Base-by-base conservation (phyloP, 106 monocot species). In the Dendrobium nobile region DNA sequence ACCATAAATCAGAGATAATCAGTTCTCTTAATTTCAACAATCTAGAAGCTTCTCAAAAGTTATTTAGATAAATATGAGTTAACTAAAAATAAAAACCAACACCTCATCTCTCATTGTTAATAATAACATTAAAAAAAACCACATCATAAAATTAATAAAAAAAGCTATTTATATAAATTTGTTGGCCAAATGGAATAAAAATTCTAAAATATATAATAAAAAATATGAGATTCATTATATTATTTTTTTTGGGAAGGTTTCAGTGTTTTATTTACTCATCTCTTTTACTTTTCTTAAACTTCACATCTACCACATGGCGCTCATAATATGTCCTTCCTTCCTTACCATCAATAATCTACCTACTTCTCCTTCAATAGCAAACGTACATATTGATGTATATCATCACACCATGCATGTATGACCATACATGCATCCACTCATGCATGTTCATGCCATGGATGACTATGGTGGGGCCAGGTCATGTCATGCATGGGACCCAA, bases 401-500 rank as follows among this genome's bases (percentile, higher is more conserved):
- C 33, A 70, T 70, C 2, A 37, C 27, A 4, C 9, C 9, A 28
- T 5, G 11, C 9, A 33, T 70, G 70, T 15, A 37, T 31, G 70
- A 27, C 16, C 27, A 37, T n/a, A 31, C 70, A 70, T 70, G 70
- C n/a, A 13, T 15, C 27, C 18, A 37, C 4, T 70, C 13, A 70
- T 70, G 15, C 33, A 16, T 20, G 17, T 9, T 8, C 33, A 70
- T 70, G 15, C 0, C 70, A 70, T 13, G 33, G 3, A 70, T 70
- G n/a, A 44, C 43, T 19, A 13, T 37, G 74, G n/a, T 5, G 7
- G 73, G 41, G 42, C 73, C 73, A 73, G 16, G n/a, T 20, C 70
- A 70, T n/a, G 42, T 43, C 73, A 74, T 74, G 73, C 73, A 44
- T 74, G 73, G 73, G 43, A 20, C 43, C 74, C 74, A 5, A 74